Evolutionary conservation across 768 basidiomycete genomes (phyloP), one percentile per base, ranked within the genome.

Genomic region (Coprinellus micaceus): DNA sequence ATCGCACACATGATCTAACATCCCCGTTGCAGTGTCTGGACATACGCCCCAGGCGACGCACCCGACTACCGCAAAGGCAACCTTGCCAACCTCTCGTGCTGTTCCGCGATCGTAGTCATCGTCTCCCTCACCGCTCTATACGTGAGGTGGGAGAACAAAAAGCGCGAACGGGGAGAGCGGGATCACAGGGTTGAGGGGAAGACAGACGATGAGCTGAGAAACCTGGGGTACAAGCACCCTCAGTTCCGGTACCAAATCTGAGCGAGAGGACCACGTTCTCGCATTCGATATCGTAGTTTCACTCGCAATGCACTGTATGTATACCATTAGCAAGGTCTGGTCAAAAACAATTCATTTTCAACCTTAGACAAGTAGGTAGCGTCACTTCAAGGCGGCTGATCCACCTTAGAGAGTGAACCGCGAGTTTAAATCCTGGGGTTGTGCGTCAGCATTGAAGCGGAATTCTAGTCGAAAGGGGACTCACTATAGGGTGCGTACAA

Each of bases 401-500:
- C n/a, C n/a, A n/a, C n/a, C n/a, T 13, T 33, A 33, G 13, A 33
- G 33, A 13, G 33, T 33, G 33, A 33, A 33, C 33, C 33, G 6
- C 33, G 33, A 33, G 7, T 33, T 33, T 13, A 33, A 33, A 33
- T 33, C 33, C 33, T 33, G n/a, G n/a, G n/a, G n/a, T n/a, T n/a
- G n/a, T n/a, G n/a, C n/a, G n/a, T n/a, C n/a, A n/a, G n/a, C n/a
- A n/a, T n/a, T n/a, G n/a, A n/a, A n/a, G n/a, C n/a, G n/a, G n/a
- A n/a, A n/a, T n/a, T n/a, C n/a, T n/a, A n/a, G n/a, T n/a, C n/a
- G n/a, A n/a, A n/a, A n/a, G n/a, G n/a, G n/a, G 33, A 37, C 77
- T 49, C 59, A 81, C 88, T 52, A 89, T 83, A 12, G 71, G 80
- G 63, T 90, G 87, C 9, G 88, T 86, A 59, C 84, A 86, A 4